Evolutionary conservation across 352 stramenopile species (phyloP).

Genomic region (Globisporangium paroecandrum): DNA sequence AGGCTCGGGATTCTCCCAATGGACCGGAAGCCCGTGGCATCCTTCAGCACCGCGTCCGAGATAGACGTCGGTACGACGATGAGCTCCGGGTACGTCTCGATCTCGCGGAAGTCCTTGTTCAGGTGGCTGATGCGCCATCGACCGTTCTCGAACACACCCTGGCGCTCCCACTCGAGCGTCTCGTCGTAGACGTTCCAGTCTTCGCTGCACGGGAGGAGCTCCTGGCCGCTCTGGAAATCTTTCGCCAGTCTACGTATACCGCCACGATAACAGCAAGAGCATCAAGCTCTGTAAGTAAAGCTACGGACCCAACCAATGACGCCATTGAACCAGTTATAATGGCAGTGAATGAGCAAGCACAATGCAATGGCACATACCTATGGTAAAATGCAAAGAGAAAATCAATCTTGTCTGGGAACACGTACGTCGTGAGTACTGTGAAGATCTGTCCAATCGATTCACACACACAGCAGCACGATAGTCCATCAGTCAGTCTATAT

Average conservation of each 20-base stretch:
- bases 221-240: conserved; percentile 39
- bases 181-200: conserved; percentile 73
- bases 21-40: conserved; percentile 70
- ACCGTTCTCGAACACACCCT: conserved; percentile 64
- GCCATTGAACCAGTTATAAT: not conserved
- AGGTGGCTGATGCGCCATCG: conserved; percentile 62
- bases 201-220: conserved; percentile 46
- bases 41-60: conserved; percentile 82
- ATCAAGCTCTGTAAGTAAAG: too few relatives aligned
- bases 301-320: not conserved
- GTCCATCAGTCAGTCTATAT: not conserved
- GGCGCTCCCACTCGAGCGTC: conserved; percentile 63
- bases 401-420: conserved; percentile 81
- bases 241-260: conserved; percentile 35
- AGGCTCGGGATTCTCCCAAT: conserved; percentile 69
- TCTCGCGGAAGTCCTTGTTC: conserved; percentile 78
- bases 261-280: too few relatives aligned
- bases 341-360: conserved; percentile 1
- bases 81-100: conserved; percentile 91
- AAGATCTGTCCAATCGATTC: conserved; percentile 41
- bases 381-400: conserved; percentile 87
- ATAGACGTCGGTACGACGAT: conserved; percentile 91
- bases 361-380: conserved; percentile 24
- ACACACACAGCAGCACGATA: not conserved
- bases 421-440: conserved; percentile 74